Percentiles rank a stretch among this genome's conserved stretches.
These are phyloP conservation scores for Cladosporium sp. DNA, from an alignment of 2,329 filamentous ascomycete species.

Conservation along the genomic window DNA sequence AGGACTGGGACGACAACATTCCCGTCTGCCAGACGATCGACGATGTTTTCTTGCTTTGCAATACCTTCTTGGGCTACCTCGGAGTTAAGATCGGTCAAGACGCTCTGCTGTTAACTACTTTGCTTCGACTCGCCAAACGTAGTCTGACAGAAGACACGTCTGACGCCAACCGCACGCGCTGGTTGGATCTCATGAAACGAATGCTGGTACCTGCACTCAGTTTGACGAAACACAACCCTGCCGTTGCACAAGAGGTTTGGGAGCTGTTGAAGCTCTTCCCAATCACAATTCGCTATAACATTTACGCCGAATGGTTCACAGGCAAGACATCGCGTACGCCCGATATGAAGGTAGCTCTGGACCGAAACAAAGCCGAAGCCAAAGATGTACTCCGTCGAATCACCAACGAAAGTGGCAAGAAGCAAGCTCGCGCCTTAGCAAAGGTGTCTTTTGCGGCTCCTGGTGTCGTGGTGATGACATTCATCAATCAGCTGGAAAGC, in stretches of 20 bases:
- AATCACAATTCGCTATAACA: constrained; percentile 69
- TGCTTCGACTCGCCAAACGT: constrained; percentile 77
- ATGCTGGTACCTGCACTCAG: constrained; percentile 85
- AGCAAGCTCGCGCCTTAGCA: constrained; percentile 81
- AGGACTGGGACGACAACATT: constrained; percentile 92
- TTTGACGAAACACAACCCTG: constrained; percentile 77
- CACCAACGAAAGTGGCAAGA: constrained; percentile 76
- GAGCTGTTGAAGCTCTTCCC: constrained; percentile 75
- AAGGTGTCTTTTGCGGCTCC: constrained; percentile 91
- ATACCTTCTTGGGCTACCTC: constrained; percentile 76
- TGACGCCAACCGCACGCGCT: constrained; percentile 65
- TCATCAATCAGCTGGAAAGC: constrained; percentile 83
- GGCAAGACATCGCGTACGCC: constrained; percentile 71
- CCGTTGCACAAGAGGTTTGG: constrained; percentile 81
- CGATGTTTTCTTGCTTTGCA: constrained; percentile 82
- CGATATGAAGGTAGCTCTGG: constrained; percentile 73
- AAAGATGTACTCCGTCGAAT: constrained; percentile 83
- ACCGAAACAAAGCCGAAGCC: constrained; percentile 71
- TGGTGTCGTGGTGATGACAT: constrained; percentile 83
- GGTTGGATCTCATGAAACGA: constrained; percentile 78
- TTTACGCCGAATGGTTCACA: constrained; percentile 91
- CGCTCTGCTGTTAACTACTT: constrained; percentile 67
- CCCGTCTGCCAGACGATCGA: constrained; percentile 86
- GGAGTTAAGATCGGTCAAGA: constrained; percentile 89
- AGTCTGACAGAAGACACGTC: constrained; percentile 68